Base-by-base conservation (phyloP, 805 yeast species). In the Suhomyces kilbournensis region DNA sequence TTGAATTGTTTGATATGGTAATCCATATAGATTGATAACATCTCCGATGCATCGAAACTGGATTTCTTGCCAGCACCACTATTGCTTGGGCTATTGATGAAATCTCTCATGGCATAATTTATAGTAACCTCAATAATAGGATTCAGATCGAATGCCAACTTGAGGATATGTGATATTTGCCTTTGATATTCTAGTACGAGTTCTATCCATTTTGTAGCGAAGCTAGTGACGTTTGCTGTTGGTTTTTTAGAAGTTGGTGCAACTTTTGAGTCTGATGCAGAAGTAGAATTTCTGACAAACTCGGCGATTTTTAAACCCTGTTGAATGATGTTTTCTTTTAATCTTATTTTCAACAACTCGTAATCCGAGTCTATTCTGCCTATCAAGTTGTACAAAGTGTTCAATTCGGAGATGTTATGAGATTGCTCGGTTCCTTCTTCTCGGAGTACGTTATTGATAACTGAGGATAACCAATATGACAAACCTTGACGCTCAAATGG, bases 151-250 rank as follows among this genome's bases (percentile, higher is more conserved):
- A 85, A 83, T 2, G 87, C 72, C 6, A 66, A 64, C 22, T 71
- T 68, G 26, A 83, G 66, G 2, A 91, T 71, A 2, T 45, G 28
- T 35, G 78, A 79, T 59, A 81, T 82, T 53, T 81, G 81, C 4
- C 69, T 71, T 57, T 80, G 84, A 52, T 82, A 69, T 9, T 63
- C 66, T 9, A 88, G 64, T 3, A 88, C 76, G 26, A 78, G 73
- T 44, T 80, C 80, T 8, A 88, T 78, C 93, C 96, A 91, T 49
- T 75, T 74, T 2, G 81, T 75, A 0, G 96, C 94, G 58, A 78
- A 80, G 48, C 74, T 70, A 7, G 84, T 67, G 53, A 78, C 69
- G 49, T 54, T 62, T 17, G 63, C 52, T 40, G 59, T 50, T 51
- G 56, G 48, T 49, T 57, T 57, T 46, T 60, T 59, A 23, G 43